Base-by-base conservation (phyloP, 208 protist genomes). In the Naegleria gruberi region DNA sequence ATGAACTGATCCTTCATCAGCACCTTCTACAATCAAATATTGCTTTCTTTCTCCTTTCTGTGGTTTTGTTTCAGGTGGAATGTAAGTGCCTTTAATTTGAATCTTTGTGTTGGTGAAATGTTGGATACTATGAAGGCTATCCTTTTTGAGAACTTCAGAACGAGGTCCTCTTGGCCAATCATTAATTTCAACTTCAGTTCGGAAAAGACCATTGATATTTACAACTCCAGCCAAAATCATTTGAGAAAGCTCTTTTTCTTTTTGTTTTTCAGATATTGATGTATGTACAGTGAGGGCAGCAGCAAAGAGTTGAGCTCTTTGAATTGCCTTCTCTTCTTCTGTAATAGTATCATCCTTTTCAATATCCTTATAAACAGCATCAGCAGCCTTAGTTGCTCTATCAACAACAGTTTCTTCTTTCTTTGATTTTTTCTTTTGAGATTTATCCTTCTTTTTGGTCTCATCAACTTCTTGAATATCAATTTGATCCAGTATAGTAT, bases 141-240 rank as follows among this genome's bases (percentile, higher is more conserved):
- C 73, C 43, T 89, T 89, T 43, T 89, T 34, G 17, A 37, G 10
- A 6, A 89, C 1, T 47, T 46, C 41, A 5, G 4, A 37, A 34
- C 87, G 1, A 10, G 34, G 6, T 47, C 12, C 7, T 34, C 43
- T 0, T 34, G 87, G 43, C 10, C 17, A 89, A 34, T 89, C 87
- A 57, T 89, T 89, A 10, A 89, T 57, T 46, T 89, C 87, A 46
- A 89, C 43, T n/a, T 89, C 87, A 6, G 41, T 45, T 43, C n/a
- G 0, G 37, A 37, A 89, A 6, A 82, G 17, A 77, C 65, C 65
- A 37, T n/a, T n/a, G 34, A 37, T 7, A 37, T 37, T 37, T 5
- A 77, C 30, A 77, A 77, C 30, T 37, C 30, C 12, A 37, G 26
- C 6, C 8, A 77, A 37, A 19, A 77, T 77, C 30, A 12, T 37